Evolutionary conservation across 768 basidiomycete species (phyloP).

Genomic region (Xerocomus potaroensis): DNA sequence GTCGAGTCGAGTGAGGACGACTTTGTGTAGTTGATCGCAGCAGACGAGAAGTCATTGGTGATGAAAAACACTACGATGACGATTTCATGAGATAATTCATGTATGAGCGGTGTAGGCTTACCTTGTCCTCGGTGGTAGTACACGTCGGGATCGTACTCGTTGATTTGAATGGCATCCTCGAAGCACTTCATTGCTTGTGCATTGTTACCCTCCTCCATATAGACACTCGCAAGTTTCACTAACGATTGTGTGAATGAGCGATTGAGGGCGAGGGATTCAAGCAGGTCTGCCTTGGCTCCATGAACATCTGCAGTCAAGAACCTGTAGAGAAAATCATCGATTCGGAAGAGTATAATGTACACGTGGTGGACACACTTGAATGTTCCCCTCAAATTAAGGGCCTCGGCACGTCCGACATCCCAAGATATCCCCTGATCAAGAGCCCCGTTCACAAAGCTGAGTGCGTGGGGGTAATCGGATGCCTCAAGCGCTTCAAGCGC

Average conservation of each 20-base stretch:
- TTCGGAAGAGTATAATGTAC: background rate
- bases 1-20: slow-evolving; percentile 80
- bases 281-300: slow-evolving; percentile 80
- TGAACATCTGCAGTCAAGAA: slow-evolving; percentile 85
- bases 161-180: slow-evolving; percentile 79
- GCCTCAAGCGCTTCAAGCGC: slow-evolving; percentile 83
- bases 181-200: slow-evolving; percentile 85
- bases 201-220: slow-evolving; percentile 92
- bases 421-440: slow-evolving; percentile 82
- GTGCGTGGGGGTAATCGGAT: slow-evolving; percentile 76
- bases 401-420: slow-evolving; percentile 74
- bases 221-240: slow-evolving; percentile 94
- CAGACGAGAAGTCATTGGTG: slow-evolving; percentile 81
- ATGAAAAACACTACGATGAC: slow-evolving; percentile 77
- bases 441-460: slow-evolving; percentile 78
- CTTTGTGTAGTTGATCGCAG: slow-evolving; percentile 87
- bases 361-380: slow-evolving; percentile 68
- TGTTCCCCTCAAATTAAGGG: slow-evolving; percentile 89
- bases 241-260: slow-evolving; percentile 79
- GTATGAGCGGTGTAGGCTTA: too few relatives aligned
- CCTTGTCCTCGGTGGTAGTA: slow-evolving; percentile 99
- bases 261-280: slow-evolving; percentile 64
- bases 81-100: slow-evolving; percentile 1
- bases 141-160: slow-evolving; percentile 87
- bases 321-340: slow-evolving; percentile 34